A percentile compares a stretch with the other conserved stretches of the same genome.
These are phyloP conservation scores for Globisporangium megalacanthum DNA, from an alignment of 352 stramenopile species.

Conservation along the genomic window DNA sequence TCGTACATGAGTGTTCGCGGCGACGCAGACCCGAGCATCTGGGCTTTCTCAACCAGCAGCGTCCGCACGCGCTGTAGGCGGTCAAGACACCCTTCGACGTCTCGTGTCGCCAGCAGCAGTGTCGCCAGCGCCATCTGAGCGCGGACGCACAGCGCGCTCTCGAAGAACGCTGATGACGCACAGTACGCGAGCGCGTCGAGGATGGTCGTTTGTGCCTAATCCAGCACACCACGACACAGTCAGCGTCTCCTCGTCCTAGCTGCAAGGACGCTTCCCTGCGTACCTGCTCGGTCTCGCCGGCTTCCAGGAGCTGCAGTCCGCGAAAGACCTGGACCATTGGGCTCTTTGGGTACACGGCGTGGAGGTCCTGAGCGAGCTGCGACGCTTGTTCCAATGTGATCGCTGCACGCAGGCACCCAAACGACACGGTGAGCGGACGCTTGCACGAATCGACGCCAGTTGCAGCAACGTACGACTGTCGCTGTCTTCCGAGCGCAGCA, in stretches of 20 bases:
- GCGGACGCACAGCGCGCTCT: conserved; percentile 51
- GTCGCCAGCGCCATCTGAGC: conserved; percentile 49
- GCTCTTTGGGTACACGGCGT: conserved; percentile 30
- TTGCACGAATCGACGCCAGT: neutral
- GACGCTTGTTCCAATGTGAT: conserved; percentile 24
- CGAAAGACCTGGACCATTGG: conserved; percentile 47
- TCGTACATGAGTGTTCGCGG: conserved; percentile 38
- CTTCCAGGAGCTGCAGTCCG: conserved; percentile 20
- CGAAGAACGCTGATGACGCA: conserved; percentile 60
- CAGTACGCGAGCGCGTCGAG: conserved; percentile 55
- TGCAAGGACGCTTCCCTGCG: neutral
- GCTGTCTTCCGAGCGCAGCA: conserved; percentile 68
- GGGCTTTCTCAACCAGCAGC: conserved; percentile 38
- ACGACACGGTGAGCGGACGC: neutral
- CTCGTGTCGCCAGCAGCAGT: conserved; percentile 31
- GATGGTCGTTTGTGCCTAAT: conserved; percentile 38
- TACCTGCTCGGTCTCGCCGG: conserved; percentile 27
- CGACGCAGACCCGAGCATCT: conserved; percentile 25
- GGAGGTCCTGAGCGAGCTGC: conserved; percentile 23
- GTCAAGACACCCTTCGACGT: conserved; percentile 58
- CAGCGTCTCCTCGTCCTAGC: neutral
- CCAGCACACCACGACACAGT: neutral
- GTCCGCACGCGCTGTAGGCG: conserved; percentile 38
- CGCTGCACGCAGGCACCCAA: conserved; percentile 15
- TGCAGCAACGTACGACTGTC: conserved; percentile 48